Conservation (phyloP, 768 basidiomycete species). For the Tulasnella calospora region DNA sequence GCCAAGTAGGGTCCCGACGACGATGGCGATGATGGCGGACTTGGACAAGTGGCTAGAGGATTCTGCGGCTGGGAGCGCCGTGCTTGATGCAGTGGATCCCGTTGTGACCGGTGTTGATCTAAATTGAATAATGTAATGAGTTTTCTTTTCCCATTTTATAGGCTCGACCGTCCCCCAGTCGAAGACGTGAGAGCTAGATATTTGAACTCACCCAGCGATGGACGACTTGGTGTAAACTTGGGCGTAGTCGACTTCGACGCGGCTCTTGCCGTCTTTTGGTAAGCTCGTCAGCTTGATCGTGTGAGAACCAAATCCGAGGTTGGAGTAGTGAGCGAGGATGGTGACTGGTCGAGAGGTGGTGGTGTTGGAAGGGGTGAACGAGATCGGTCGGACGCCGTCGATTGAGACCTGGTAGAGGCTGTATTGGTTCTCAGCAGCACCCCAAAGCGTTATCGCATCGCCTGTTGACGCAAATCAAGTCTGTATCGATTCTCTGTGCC, state of each 20-base stretch:
- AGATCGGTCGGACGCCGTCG: slow-evolving; percentile 1
- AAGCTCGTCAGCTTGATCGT: slow-evolving; percentile 12
- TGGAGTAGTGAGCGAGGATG: slow-evolving; percentile 15
- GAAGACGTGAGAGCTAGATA: too few relatives aligned
- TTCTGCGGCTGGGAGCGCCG: too few relatives aligned
- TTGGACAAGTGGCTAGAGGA: too few relatives aligned
- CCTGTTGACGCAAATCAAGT: not conserved
- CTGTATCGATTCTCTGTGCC: not conserved
- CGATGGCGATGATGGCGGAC: not conserved
- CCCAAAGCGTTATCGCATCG: slow-evolving; percentile 13
- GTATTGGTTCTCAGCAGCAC: not conserved
- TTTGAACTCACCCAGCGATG: not conserved
- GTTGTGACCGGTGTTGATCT: not conserved
- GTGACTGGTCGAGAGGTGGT: not conserved
- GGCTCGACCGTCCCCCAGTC: too few relatives aligned
- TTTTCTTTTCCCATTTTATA: too few relatives aligned
- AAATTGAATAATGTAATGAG: too few relatives aligned
- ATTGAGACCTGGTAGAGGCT: slow-evolving; percentile 9
- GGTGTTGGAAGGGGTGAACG: not conserved
- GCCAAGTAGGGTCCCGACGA: slow-evolving; percentile 10
- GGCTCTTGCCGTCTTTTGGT: slow-evolving; percentile 8
- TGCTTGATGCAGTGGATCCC: not conserved
- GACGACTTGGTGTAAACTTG: not conserved
- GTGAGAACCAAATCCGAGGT: slow-evolving; percentile 15
- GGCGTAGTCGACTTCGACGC: slow-evolving; percentile 17